A percentile compares a stretch with the other conserved stretches of the same genome.
Evolutionary conservation across 768 basidiomycete species (phyloP).

Genomic region (Ramaria sp.): DNA sequence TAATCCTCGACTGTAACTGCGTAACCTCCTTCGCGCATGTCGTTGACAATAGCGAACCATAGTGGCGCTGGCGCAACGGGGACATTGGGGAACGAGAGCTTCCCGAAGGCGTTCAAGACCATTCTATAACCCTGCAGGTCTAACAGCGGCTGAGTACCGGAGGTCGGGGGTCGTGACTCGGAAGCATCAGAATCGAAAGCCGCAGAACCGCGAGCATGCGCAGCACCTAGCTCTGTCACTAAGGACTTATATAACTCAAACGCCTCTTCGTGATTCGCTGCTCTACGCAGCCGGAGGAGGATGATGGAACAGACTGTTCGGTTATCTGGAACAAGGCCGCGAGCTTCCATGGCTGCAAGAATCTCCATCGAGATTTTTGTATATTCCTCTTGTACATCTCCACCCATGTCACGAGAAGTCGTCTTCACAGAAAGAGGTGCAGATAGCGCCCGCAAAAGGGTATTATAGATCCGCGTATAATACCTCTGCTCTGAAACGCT

Average conservation of each 20-base stretch:
- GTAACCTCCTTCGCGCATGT: slow-evolving; percentile 64
- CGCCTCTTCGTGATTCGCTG: slow-evolving; percentile 3
- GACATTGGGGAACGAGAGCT: slow-evolving; percentile 38
- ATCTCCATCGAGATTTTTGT: not conserved
- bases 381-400: slow-evolving; percentile 1
- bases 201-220: not conserved
- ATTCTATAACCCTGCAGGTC: slow-evolving; percentile 37
- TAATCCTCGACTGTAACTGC: slow-evolving; percentile 50
- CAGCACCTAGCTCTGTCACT: not conserved
- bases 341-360: slow-evolving; percentile 5
- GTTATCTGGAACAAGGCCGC: not conserved
- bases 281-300: slow-evolving; percentile 2
- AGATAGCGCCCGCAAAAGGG: slow-evolving; percentile 21
- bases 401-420: not conserved
- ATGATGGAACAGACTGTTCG: not conserved
- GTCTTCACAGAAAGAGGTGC: not conserved
- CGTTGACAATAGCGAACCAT: slow-evolving; percentile 67
- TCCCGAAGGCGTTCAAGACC: slow-evolving; percentile 55
- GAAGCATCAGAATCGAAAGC: not conserved
- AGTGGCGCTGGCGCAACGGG: slow-evolving; percentile 34
- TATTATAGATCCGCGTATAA: slow-evolving; percentile 31
- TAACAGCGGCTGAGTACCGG: not conserved
- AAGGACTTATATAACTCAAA: not conserved
- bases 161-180: not conserved
- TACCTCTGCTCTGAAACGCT: not conserved